Evolutionary conservation across 2,329 filamentous ascomycete genomes (phyloP).

Genomic region (Diaporthe destruens): DNA sequence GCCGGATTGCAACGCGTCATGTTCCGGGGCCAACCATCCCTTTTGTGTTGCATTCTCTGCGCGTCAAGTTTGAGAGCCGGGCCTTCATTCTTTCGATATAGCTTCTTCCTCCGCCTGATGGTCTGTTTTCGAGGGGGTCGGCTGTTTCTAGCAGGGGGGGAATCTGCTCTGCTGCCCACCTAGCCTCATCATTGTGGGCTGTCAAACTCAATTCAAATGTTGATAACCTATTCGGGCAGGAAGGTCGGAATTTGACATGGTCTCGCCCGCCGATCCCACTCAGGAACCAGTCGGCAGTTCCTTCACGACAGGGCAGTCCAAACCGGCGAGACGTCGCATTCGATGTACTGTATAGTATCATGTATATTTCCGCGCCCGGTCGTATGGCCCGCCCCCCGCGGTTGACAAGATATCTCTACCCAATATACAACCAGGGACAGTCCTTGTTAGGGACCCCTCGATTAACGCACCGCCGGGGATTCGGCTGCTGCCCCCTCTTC

Average conservation of each 20-base stretch:
- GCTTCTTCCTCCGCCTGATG: constrained; percentile 17
- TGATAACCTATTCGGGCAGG: background rate
- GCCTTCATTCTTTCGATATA: constrained; percentile 20
- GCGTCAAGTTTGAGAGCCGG: constrained; percentile 5
- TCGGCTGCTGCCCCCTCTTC: background rate
- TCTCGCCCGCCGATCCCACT: constrained; percentile 17
- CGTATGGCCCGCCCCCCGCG: background rate
- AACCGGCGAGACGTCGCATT: constrained; percentile 3
- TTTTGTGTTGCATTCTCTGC: constrained; percentile 17
- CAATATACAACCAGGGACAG: background rate
- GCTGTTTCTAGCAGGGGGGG: background rate
- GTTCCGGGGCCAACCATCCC: constrained; percentile 6
- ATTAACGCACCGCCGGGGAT: constrained; percentile 3
- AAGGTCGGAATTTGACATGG: background rate
- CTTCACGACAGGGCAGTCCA: background rate
- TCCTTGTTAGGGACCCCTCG: background rate
- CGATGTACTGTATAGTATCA: background rate
- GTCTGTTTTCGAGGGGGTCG: constrained; percentile 25
- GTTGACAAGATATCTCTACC: background rate
- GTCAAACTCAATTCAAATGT: background rate
- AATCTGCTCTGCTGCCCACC: background rate
- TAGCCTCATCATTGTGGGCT: constrained; percentile 6
- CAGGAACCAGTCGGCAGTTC: background rate
- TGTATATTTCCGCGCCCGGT: constrained; percentile 17
- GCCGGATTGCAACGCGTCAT: constrained; percentile 29